Evolutionary conservation across 768 basidiomycete genomes (phyloP).

Genomic region (Stropharia rugosoannulata): DNA sequence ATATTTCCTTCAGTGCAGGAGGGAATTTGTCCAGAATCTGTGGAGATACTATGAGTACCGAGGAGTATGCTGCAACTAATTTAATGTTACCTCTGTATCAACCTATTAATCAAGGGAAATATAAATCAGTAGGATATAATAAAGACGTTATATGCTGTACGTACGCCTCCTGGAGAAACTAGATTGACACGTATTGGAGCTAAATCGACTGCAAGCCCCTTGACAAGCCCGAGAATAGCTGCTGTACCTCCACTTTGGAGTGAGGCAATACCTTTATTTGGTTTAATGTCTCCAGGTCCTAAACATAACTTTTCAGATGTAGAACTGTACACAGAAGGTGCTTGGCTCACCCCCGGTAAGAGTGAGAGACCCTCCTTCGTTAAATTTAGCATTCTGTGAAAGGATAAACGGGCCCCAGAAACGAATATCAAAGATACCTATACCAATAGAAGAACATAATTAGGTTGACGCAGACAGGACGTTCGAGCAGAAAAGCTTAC

Average conservation of each 20-base stretch:
- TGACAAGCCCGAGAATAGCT: not conserved
- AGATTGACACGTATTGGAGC: slow-evolving; percentile 4
- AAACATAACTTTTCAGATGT: too few relatives aligned
- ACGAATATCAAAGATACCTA: slow-evolving; percentile 1
- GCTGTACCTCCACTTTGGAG: not conserved
- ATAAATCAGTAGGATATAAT: not conserved
- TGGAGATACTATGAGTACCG: too few relatives aligned
- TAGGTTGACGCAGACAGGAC: too few relatives aligned
- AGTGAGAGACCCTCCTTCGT: not conserved
- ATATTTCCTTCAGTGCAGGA: not conserved
- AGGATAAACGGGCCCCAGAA: slow-evolving; percentile 4
- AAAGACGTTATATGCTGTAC: not conserved
- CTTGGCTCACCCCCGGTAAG: not conserved
- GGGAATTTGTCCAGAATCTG: too few relatives aligned
- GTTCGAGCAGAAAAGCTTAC: too few relatives aligned
- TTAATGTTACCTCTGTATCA: not conserved
- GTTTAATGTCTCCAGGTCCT: not conserved
- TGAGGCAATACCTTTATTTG: not conserved
- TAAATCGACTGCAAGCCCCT: slow-evolving; percentile 4
- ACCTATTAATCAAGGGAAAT: not conserved
- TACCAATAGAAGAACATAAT: not conserved
- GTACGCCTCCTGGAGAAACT: not conserved
- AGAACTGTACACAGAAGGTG: too few relatives aligned
- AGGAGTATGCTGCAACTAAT: too few relatives aligned
- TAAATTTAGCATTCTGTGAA: slow-evolving; percentile 1